These are phyloP conservation scores for Trichosanthes cucumerina DNA, from an alignment of 306 rosid genomes.

Conservation along the genomic window DNA sequence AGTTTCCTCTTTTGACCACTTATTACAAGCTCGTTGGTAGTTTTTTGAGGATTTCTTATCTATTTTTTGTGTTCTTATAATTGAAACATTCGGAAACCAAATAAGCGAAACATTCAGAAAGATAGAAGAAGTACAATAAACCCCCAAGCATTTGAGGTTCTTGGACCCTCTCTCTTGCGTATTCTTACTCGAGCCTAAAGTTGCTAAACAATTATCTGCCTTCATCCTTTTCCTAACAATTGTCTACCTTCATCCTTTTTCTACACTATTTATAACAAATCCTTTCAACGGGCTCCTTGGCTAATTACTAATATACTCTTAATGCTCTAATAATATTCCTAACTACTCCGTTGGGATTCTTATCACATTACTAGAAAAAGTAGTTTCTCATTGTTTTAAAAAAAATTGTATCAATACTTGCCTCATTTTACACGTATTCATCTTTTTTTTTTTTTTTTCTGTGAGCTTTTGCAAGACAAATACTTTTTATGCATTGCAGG, in stretches of 20 bases:
- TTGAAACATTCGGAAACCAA: no score
- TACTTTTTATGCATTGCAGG: slow-evolving; percentile 35
- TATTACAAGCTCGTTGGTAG: not conserved
- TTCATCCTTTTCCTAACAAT: not conserved
- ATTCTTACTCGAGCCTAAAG: not conserved
- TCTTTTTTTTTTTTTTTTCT: not conserved
- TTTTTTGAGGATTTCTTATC: not conserved
- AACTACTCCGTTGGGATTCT: not conserved
- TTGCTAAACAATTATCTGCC: not conserved
- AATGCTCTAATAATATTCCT: no score
- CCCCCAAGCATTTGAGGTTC: not conserved
- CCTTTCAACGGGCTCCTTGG: no score
- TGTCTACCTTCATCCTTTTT: not conserved
- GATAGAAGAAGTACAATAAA: not conserved
- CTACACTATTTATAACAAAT: not conserved
- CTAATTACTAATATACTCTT: no score
- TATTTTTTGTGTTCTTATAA: not conserved
- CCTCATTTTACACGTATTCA: not conserved
- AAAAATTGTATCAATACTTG: not conserved
- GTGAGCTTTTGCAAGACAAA: not conserved
- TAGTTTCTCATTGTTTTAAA: not conserved
- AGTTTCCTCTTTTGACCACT: not conserved
- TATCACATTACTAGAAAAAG: not conserved
- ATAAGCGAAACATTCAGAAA: not conserved
- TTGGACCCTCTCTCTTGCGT: not conserved